Base-by-base conservation (phyloP, 768 basidiomycete species). In the Amanita pallidorosea region DNA sequence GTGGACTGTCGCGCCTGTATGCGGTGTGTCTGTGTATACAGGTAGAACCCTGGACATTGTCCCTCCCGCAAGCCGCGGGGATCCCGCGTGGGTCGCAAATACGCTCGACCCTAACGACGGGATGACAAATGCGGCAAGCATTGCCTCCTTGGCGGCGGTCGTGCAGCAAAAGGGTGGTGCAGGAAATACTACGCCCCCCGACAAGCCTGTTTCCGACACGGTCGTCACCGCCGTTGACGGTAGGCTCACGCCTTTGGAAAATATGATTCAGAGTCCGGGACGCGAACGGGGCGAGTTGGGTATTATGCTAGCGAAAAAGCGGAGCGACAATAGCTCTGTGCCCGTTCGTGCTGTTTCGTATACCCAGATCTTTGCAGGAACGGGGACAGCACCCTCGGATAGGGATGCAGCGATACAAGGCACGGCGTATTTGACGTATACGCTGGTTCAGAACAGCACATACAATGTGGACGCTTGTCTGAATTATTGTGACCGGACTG, bases 171-270 rank as follows among this genome's bases (percentile, higher is more conserved):
- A 73, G 53, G 51, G 59, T 2, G 66, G 69, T 3, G 67, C 68
- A 0, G 53, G 54, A 2, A 56, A 56, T 27, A 59, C 60, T 29
- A 52, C 58, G 1, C 60, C 55, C 1, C 72, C 73, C 0, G 56
- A 70, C 51, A 61, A 63, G 6, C 68, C 71, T 13, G 61, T 69
- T 25, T 57, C 65, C 0, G 60, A 63, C 2, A 73, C 71, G 1
- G 54, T 56, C 1, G 61, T 77, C 49, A 75, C 74, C 29, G 74
- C 73, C 2, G 54, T 74, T 34, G 73, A 76, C 56, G 75, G 75
- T 7, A 48, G 61, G 25, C 54, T 75, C 18, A 62, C 65, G 7
- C 59, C 59, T 4, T 54, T 57, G 23, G 54, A 57, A 25, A 47
- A 57, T 6, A 38, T 5, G 33, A 37, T 8, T 35, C 42, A 36